Evolutionary conservation across 2,329 filamentous ascomycete species (phyloP).

Genomic region (Sclerotinia subarctica): DNA sequence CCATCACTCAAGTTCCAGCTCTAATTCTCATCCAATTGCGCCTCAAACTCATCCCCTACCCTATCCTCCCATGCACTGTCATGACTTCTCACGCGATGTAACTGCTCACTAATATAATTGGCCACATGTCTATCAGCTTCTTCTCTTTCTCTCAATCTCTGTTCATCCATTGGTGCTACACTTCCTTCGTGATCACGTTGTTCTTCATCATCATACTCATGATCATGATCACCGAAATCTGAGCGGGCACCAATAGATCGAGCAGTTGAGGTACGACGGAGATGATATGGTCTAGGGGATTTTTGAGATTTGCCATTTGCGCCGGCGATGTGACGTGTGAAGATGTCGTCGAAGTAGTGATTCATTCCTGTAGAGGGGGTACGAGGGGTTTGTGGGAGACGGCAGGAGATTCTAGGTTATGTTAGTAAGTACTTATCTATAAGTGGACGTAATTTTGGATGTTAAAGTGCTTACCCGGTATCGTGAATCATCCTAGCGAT

Average conservation of each 20-base stretch:
- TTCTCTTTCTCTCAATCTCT: slow-evolving; percentile 47
- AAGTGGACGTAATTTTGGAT: too few relatives aligned
- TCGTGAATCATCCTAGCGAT: slow-evolving; percentile 98
- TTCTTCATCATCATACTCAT: slow-evolving; percentile 31
- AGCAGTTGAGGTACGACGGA: slow-evolving; percentile 76
- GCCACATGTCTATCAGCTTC: slow-evolving; percentile 70
- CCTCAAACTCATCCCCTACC: slow-evolving; percentile 61
- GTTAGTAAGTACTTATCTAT: slow-evolving; percentile 42
- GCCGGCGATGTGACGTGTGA: slow-evolving; percentile 54
- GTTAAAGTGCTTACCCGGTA: slow-evolving; percentile 67
- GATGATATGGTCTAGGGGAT: slow-evolving; percentile 47
- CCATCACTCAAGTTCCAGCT: background rate
- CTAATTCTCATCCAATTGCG: slow-evolving; percentile 47
- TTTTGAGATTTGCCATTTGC: slow-evolving; percentile 35
- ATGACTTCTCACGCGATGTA: slow-evolving; percentile 65
- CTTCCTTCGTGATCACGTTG: slow-evolving; percentile 38
- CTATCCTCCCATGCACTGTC: slow-evolving; percentile 35
- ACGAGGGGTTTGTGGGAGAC: slow-evolving; percentile 87
- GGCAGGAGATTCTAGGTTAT: slow-evolving; percentile 69
- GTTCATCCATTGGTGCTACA: slow-evolving; percentile 54
- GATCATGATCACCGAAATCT: slow-evolving; percentile 57
- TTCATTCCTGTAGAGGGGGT: slow-evolving; percentile 79
- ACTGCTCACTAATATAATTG: slow-evolving; percentile 76
- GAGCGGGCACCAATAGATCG: slow-evolving; percentile 82
- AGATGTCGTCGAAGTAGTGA: slow-evolving; percentile 94